Base-by-base conservation (phyloP, 2,329 filamentous ascomycete species). In the Claviceps arundinis region DNA sequence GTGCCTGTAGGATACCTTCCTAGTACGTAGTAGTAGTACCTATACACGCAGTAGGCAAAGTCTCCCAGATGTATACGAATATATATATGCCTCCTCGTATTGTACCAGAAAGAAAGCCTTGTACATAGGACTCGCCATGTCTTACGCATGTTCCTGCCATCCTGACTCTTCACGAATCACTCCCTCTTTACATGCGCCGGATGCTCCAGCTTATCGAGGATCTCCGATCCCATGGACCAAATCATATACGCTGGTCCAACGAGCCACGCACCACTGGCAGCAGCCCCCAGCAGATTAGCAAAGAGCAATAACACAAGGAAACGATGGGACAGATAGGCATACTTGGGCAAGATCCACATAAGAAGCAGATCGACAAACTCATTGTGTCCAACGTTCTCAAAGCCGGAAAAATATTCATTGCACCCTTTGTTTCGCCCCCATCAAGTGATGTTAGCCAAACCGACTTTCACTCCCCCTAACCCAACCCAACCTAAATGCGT, bases 281-380 rank as follows among this genome's bases (percentile, higher is more conserved):
- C 17, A 34, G 46, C 78, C 81, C n/a, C 17, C 42, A 8, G 11
- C 17, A 24, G 46, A 38, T 8, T 47, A 16, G 4, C 30, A 11
- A 16, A 19, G n/a, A 37, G n/a, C 3, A 44, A 40, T 16, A 14
- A 13, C 6, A 34, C 8, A 2, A 19, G 22, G 16, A 41, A 11
- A 34, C 30, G 30, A 34, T 34, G 30, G 30, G 9, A 4, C 22
- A 30, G 5, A 24, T n/a, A 37, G 2, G 65, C 76, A 61, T 62
- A 80, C 77, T 80, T 81, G 50, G 77, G 77, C 49, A 81, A 72
- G 50, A 80, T 73, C 77, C 77, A 82, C 48, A 81, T 63, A 50
- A 72, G 61, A 44, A 80, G 51, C 37, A 81, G 64, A 46, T 72
- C 65, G 14, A 57, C 46, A 0, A 64, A 45, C 37, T 64, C 58